These are phyloP conservation scores for Malus hybrid DNA, from an alignment of 331 rosid genomes.

Conservation along the genomic window DNA sequence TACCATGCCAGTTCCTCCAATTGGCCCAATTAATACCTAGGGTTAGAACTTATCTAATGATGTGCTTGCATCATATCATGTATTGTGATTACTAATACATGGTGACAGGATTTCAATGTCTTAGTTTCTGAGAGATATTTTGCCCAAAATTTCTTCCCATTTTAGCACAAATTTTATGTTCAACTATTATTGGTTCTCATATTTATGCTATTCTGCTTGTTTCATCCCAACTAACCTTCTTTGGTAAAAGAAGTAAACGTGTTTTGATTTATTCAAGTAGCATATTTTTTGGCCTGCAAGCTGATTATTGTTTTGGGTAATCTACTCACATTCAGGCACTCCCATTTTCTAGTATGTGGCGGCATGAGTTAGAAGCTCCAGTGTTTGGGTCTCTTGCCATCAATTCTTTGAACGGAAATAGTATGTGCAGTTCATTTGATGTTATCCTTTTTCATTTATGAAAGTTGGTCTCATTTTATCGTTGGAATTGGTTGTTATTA, in stretches of 20 bases:
- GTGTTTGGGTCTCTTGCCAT: constrained; percentile 77
- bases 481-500: background rate
- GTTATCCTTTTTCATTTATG: constrained; percentile 11
- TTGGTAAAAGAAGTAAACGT: background rate
- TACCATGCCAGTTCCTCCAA: background rate
- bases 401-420: constrained; percentile 39
- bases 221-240: background rate
- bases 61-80: background rate
- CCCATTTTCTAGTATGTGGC: constrained; percentile 61
- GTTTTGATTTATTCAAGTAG: background rate
- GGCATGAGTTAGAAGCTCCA: constrained; percentile 60
- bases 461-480: background rate
- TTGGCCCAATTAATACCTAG: background rate
- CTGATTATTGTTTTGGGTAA: background rate
- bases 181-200: background rate
- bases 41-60: background rate
- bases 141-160: background rate
- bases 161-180: background rate
- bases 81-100: background rate
- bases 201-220: background rate
- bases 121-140: background rate
- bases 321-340: constrained; percentile 31
- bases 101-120: background rate
- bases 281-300: background rate
- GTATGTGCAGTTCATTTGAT: constrained; percentile 27